Evolutionary conservation across 2,329 filamentous ascomycete genomes (phyloP).

Genomic region (Helminthosporium solani): DNA sequence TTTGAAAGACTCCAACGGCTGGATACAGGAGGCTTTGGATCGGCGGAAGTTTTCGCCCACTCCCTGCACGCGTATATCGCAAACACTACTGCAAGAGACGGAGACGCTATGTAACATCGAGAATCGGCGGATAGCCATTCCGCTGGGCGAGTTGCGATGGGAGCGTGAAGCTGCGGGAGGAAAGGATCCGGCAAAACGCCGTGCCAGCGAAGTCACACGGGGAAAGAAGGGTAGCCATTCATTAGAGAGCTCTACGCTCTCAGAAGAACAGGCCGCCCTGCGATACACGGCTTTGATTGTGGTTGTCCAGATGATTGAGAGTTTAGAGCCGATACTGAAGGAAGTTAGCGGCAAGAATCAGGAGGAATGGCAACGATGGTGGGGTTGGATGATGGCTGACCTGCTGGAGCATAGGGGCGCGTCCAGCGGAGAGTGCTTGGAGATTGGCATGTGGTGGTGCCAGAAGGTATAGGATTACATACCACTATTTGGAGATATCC

Average conservation of each 20-base stretch:
- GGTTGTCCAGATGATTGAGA: slow-evolving; percentile 80
- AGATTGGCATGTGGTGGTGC: slow-evolving; percentile 66
- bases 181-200: slow-evolving; percentile 46
- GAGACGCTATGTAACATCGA: slow-evolving; percentile 69
- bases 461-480: slow-evolving; percentile 51
- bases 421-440: slow-evolving; percentile 80
- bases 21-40: slow-evolving; percentile 76
- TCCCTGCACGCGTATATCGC: slow-evolving; percentile 74
- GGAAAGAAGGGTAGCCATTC: slow-evolving; percentile 35
- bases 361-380: slow-evolving; percentile 92
- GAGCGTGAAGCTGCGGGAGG: slow-evolving; percentile 66
- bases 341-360: slow-evolving; percentile 82
- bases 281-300: slow-evolving; percentile 78
- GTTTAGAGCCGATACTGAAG: slow-evolving; percentile 77
- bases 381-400: slow-evolving; percentile 81
- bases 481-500: slow-evolving; percentile 31
- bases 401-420: slow-evolving; percentile 77
- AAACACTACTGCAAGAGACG: slow-evolving; percentile 78
- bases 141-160: slow-evolving; percentile 81
- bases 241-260: slow-evolving; percentile 55
- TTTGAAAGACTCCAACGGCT: slow-evolving; percentile 78
- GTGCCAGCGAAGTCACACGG: slow-evolving; percentile 54
- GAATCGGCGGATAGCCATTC: slow-evolving; percentile 79
- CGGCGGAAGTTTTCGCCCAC: slow-evolving; percentile 67
- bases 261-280: slow-evolving; percentile 69